Evolutionary conservation across 1,284 basidiomycete species (phyloP).

Genomic region (Ustilago crameri): DNA sequence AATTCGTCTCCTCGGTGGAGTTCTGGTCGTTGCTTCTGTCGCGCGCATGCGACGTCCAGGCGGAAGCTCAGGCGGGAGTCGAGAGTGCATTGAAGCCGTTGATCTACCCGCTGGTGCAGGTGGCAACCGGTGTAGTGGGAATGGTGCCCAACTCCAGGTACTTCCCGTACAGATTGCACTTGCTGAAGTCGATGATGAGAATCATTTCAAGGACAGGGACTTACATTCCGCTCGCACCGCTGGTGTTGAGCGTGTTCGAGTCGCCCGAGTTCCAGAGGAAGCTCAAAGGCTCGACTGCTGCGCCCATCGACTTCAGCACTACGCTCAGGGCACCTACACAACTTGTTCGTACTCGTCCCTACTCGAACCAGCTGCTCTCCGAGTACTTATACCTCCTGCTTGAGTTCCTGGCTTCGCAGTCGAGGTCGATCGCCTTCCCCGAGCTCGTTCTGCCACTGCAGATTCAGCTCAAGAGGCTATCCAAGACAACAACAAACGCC

Average conservation of each 20-base stretch:
- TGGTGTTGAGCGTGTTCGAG: slow-evolving; percentile 85
- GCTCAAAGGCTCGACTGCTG: slow-evolving; percentile 86
- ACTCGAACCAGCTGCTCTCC: slow-evolving; percentile 83
- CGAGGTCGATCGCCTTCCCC: slow-evolving; percentile 80
- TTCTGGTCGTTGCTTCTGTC: slow-evolving; percentile 86
- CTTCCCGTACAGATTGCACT: slow-evolving; percentile 82
- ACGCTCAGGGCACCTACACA: slow-evolving; percentile 87
- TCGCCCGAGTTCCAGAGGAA: slow-evolving; percentile 80
- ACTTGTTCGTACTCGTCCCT: slow-evolving; percentile 88
- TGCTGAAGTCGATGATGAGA: slow-evolving; percentile 78
- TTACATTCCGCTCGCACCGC: slow-evolving; percentile 88
- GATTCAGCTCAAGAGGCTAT: slow-evolving; percentile 69
- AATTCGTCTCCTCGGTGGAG: slow-evolving; percentile 93
- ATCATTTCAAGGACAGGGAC: slow-evolving; percentile 81
- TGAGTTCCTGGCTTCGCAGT: slow-evolving; percentile 76
- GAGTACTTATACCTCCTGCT: slow-evolving; percentile 82
- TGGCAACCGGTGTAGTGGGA: slow-evolving; percentile 91
- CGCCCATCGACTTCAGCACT: slow-evolving; percentile 87
- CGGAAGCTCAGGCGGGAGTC: slow-evolving; percentile 41
- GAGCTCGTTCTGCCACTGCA: slow-evolving; percentile 88
- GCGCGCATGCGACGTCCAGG: slow-evolving; percentile 53
- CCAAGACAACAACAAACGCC: slow-evolving; percentile 55
- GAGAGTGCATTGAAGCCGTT: slow-evolving; percentile 86
- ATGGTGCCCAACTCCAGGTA: slow-evolving; percentile 84
- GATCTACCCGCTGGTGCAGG: slow-evolving; percentile 94